phyloP scores from a whole-genome alignment of 2,329 filamentous ascomycete genomes.

The Cladosporium oxysporum region DNA sequence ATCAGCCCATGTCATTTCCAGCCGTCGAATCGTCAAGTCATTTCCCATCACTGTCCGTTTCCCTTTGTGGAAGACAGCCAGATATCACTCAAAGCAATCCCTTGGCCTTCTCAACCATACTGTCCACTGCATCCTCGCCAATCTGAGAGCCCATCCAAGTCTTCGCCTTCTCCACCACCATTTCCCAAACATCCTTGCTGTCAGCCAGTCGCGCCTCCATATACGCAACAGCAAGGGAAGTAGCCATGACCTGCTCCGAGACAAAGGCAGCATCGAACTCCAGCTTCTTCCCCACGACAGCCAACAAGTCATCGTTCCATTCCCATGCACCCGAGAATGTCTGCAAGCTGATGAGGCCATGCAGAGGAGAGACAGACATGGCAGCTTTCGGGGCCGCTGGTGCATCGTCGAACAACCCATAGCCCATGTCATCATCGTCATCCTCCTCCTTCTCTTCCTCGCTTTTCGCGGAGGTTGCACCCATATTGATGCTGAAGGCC shows the following conservation, averaged over 20 bases:
- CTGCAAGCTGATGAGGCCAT: conserved; percentile 6
- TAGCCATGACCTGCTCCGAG: conserved; percentile 33
- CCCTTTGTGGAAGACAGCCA: not conserved
- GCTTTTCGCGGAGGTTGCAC: not conserved
- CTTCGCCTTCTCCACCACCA: conserved; percentile 63
- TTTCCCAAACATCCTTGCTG: conserved; percentile 62
- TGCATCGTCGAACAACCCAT: conserved; percentile 22
- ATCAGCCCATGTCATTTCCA: not conserved
- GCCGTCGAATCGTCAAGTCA: not conserved
- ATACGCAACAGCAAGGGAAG: conserved; percentile 50
- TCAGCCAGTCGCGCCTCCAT: conserved; percentile 49
- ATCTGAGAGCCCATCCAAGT: conserved; percentile 24
- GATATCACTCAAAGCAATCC: not conserved
- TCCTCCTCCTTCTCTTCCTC: conserved; percentile 20
- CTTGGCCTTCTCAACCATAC: conserved; percentile 6
- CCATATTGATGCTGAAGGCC: not conserved
- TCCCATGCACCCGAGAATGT: conserved; percentile 58
- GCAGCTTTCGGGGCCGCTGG: not conserved
- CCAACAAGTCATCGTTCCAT: conserved; percentile 36
- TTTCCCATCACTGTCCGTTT: not conserved
- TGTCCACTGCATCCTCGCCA: not conserved
- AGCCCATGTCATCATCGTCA: conserved; percentile 27
- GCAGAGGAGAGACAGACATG: not conserved
- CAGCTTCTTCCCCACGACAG: conserved; percentile 20
- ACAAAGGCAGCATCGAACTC: not conserved